These are phyloP conservation scores for Graphilbum ipis-grandicollis DNA, from an alignment of 2,329 filamentous ascomycete genomes.

Conservation along the genomic window DNA sequence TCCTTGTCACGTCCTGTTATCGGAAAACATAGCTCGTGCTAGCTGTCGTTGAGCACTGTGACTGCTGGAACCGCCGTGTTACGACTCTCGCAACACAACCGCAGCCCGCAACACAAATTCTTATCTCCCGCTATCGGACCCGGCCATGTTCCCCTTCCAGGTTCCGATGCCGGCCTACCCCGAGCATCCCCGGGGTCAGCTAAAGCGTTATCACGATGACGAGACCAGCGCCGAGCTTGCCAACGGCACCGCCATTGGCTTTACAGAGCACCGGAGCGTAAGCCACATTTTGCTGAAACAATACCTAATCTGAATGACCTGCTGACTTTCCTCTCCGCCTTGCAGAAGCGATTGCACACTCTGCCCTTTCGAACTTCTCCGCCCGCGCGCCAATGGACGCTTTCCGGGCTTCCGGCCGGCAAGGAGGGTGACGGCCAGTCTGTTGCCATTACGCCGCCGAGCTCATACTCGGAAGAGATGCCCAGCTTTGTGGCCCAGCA, in stretches of 20 bases:
- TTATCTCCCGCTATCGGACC: too few relatives aligned
- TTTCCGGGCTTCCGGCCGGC: constrained; percentile 9
- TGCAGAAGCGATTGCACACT: constrained; percentile 37
- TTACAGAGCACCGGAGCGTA: constrained; percentile 33
- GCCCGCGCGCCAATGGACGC: constrained; percentile 18
- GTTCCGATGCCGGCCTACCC: background rate
- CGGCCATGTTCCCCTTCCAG: constrained; percentile 5
- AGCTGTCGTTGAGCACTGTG: too few relatives aligned
- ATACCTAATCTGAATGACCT: too few relatives aligned
- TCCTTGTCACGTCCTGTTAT: too few relatives aligned
- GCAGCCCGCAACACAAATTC: too few relatives aligned
- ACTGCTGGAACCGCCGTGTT: too few relatives aligned
- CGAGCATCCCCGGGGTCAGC: constrained; percentile 19
- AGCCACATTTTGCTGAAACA: too few relatives aligned
- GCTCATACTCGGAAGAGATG: constrained; percentile 21
- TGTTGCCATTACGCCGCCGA: constrained; percentile 21
- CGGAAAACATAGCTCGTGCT: too few relatives aligned
- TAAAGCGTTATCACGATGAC: constrained; percentile 29
- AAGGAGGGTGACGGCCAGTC: constrained; percentile 12
- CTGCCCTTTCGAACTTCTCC: constrained; percentile 32
- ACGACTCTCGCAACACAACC: too few relatives aligned
- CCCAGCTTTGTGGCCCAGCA: background rate
- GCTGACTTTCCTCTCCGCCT: constrained; percentile 6
- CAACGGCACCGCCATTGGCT: constrained; percentile 20
- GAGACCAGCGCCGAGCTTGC: constrained; percentile 18